Evolutionary conservation across 2,329 filamentous ascomycete genomes (phyloP).

Genomic region (Aureobasidium mangrovei): DNA sequence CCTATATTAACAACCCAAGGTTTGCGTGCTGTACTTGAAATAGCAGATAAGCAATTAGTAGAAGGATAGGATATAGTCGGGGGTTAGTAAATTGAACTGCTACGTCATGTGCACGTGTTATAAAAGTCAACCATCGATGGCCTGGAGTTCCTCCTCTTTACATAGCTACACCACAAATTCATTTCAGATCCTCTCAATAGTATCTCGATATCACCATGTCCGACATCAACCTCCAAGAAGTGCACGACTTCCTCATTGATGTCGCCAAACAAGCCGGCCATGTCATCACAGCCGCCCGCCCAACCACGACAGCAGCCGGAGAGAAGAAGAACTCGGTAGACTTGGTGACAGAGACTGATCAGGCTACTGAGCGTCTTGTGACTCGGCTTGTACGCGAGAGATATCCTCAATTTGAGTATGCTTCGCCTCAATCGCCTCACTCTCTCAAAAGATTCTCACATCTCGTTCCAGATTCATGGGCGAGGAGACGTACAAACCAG

Average conservation of each 20-base stretch:
- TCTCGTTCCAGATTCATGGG: constrained; percentile 51
- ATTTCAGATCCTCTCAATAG: not conserved
- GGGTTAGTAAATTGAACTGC: too few relatives aligned
- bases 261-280: constrained; percentile 38
- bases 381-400: constrained; percentile 40
- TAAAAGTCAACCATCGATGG: too few relatives aligned
- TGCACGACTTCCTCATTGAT: constrained; percentile 40
- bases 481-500: constrained; percentile 66
- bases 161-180: not conserved
- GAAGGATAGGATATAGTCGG: too few relatives aligned
- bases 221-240: constrained; percentile 34
- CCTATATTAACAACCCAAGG: too few relatives aligned
- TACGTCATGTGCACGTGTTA: too few relatives aligned
- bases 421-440: not conserved
- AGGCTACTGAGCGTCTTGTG: constrained; percentile 51
- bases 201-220: constrained; percentile 2
- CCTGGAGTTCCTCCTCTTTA: too few relatives aligned
- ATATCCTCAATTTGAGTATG: constrained; percentile 46
- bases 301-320: constrained; percentile 33
- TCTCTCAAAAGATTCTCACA: constrained; percentile 2
- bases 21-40: too few relatives aligned
- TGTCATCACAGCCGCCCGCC: constrained; percentile 38
- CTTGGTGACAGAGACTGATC: constrained; percentile 56
- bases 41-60: too few relatives aligned
- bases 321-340: constrained; percentile 49